Base-by-base conservation (phyloP, 768 basidiomycete genomes). In the Boletales sp. region DNA sequence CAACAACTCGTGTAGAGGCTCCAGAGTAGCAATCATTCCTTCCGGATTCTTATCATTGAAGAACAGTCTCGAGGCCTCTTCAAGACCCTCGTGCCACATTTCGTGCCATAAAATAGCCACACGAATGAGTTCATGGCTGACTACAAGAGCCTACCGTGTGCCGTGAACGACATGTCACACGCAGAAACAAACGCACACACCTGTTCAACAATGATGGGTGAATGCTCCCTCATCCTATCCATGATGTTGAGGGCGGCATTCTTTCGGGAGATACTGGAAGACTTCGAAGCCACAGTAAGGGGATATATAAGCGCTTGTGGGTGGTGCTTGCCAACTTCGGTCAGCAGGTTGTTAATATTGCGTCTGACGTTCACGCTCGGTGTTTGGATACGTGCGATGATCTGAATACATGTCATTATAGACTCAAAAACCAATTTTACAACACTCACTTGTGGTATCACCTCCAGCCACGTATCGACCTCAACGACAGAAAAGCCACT, bases 61-160 rank as follows among this genome's bases (percentile, higher is more conserved):
- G 73, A 94, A 99, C 40, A 93, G 72, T 37, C 97, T 81, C 8
- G 94, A 97, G 7, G 97, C 97, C 68, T 99, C 97, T 71, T 99
- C 97, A 18, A 99, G 75, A 15, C 92, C 94, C 71, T 99, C 97
- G 60, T 97, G 94, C 97, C 97, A 99, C 55, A 94, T 74, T 67
- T 99, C 97, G 59, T 98, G 94, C 97, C 97, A 99, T 11, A 99
- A 74, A 52, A 99, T 98, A 8, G 97, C 95, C 8, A 98, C 91
- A 17, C 97, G 86, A 51, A 98, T 97, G 34, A 99, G 79, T 65
- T 99, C 97, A 29, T 89, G 84, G 63, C 91, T 91, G 67, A 99
- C 92, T 21, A 95, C 65, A 40, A 86, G 72, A 10, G 94, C 94
- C 83, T 93, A 52, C 11, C 48, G 50, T 32, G 13, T 37, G 5